Evolutionary conservation across 192 early-diverging fungal genomes (phyloP).

Genomic region (Gamsiella multidivaricata): DNA sequence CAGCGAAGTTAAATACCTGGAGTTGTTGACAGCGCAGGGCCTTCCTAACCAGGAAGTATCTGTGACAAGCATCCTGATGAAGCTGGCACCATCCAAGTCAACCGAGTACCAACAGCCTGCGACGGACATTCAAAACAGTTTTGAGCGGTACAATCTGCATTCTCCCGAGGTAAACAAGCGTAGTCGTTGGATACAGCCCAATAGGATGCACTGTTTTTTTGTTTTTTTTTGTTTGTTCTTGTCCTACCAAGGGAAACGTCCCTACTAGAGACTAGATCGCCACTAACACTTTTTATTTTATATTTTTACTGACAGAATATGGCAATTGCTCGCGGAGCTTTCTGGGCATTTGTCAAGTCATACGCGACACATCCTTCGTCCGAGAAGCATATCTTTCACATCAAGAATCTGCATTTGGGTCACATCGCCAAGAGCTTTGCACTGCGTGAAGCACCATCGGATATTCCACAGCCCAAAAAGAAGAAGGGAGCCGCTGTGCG

Average conservation of each 20-base stretch:
- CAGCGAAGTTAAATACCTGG: conserved; percentile 83
- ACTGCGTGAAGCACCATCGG: conserved; percentile 90
- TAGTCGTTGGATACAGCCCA: not conserved
- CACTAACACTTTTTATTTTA: conserved; percentile 12
- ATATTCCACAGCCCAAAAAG: conserved; percentile 62
- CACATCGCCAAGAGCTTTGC: conserved; percentile 97
- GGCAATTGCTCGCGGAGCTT: conserved; percentile 82
- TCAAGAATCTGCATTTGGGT: conserved; percentile 94
- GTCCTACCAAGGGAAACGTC: not conserved
- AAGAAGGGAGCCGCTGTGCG: conserved; percentile 30
- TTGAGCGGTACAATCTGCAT: conserved; percentile 80
- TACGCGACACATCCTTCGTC: conserved; percentile 91
- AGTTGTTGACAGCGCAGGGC: conserved; percentile 72
- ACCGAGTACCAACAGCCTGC: conserved; percentile 62
- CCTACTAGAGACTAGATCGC: too few species aligned
- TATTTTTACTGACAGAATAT: conserved; percentile 54
- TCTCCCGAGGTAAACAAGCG: conserved; percentile 63
- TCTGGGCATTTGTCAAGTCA: conserved; percentile 87
- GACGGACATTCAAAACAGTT: conserved; percentile 62
- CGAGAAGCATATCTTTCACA: conserved; percentile 94
- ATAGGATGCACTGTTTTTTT: not conserved
- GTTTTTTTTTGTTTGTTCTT: conserved; percentile 16
- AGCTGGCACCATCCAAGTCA: conserved; percentile 65
- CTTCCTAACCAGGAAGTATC: conserved; percentile 61
- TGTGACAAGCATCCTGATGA: conserved; percentile 70